Evolutionary conservation across 495 filamentous ascomycete species (phyloP).

Genomic region (Penicillium maclennaniae): DNA sequence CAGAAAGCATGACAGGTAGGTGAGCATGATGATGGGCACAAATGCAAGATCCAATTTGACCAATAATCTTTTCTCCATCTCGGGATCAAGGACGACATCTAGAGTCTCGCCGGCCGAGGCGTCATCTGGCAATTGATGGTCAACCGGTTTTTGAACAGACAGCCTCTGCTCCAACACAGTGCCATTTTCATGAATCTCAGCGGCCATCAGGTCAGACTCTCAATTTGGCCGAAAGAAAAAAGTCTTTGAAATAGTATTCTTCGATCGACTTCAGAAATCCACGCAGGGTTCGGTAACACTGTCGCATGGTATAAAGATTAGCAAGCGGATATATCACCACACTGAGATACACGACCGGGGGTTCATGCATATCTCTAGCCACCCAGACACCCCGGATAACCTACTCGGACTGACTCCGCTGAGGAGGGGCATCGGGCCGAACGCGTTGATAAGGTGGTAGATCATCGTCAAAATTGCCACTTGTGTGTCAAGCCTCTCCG

Average conservation of each 20-base stretch:
- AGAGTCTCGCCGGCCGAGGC: slow-evolving; percentile 14
- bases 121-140: slow-evolving; percentile 6
- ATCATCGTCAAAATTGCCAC: slow-evolving; percentile 2
- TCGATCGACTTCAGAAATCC: neutral
- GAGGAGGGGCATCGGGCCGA: slow-evolving; percentile 15
- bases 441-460: slow-evolving; percentile 6
- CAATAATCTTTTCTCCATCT: slow-evolving; percentile 36
- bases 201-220: neutral
- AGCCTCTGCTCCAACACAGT: slow-evolving; percentile 10
- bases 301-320: neutral
- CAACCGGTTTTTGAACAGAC: slow-evolving; percentile 15
- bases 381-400: neutral
- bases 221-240: neutral
- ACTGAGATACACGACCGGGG: slow-evolving; percentile 6
- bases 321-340: neutral
- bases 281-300: neutral
- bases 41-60: slow-evolving; percentile 43
- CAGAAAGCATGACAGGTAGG: slow-evolving; percentile 43
- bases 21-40: slow-evolving; percentile 46
- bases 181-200: neutral
- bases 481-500: neutral
- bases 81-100: slow-evolving; percentile 28
- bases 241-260: neutral
- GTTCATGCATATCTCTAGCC: slow-evolving; percentile 7
- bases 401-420: neutral